phyloP scores from a whole-genome alignment of 2,329 filamentous ascomycete species.

The Aspergillus brunneoviolaceus region DNA sequence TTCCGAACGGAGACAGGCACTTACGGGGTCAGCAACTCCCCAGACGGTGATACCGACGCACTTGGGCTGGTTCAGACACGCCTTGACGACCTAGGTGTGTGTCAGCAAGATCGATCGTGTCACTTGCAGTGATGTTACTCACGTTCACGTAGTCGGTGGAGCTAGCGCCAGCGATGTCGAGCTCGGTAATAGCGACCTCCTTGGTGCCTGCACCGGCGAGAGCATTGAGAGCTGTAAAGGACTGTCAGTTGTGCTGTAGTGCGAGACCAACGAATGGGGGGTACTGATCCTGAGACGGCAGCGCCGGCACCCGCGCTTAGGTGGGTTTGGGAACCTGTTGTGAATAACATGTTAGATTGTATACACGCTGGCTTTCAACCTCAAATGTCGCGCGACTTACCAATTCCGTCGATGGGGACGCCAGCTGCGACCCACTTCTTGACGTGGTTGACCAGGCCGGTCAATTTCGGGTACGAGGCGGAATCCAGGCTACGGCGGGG shows the following conservation, averaged over 20 bases:
- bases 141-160: constrained; percentile 58
- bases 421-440: constrained; percentile 63
- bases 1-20: background rate
- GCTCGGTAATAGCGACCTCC: constrained; percentile 66
- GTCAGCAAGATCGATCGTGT: background rate
- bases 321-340: constrained; percentile 56
- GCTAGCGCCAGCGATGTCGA: constrained; percentile 63
- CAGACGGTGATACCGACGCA: constrained; percentile 69
- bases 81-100: constrained; percentile 43
- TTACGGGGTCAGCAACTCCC: constrained; percentile 45
- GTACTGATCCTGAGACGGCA: constrained; percentile 15
- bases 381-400: constrained; percentile 16
- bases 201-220: constrained; percentile 52
- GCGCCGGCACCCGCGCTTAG: constrained; percentile 31
- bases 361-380: no score
- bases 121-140: background rate
- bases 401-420: constrained; percentile 65
- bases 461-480: constrained; percentile 59
- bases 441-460: constrained; percentile 58
- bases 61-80: constrained; percentile 58
- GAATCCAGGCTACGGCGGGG: constrained; percentile 58
- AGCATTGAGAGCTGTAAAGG: constrained; percentile 51
- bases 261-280: background rate
- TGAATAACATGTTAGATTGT: no score
- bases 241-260: constrained; percentile 9